phyloP scores from a whole-genome alignment of 495 filamentous ascomycete genomes.

The Aspergillus hancockii region DNA sequence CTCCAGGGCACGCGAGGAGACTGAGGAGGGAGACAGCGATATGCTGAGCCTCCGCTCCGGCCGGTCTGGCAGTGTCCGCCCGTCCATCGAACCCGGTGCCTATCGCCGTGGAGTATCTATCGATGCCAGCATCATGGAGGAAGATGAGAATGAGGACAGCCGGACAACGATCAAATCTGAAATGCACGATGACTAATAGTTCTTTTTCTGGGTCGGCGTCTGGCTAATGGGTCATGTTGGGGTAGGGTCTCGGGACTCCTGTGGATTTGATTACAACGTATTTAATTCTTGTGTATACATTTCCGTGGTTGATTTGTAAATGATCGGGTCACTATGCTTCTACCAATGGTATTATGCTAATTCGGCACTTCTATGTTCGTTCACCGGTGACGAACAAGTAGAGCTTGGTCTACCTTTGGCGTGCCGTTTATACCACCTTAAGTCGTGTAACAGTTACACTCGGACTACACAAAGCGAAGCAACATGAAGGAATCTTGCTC shows the following conservation, averaged over 20 bases:
- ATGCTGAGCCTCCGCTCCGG: conserved; percentile 22
- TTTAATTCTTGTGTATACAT: conserved; percentile 7
- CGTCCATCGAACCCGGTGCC: conserved; percentile 38
- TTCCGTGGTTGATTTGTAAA: not conserved
- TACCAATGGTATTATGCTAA: not conserved
- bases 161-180: conserved; percentile 53
- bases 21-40: conserved; percentile 40
- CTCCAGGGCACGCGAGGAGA: conserved; percentile 36
- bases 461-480: too few relatives aligned
- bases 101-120: conserved; percentile 37
- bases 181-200: conserved; percentile 32
- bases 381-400: too few relatives aligned
- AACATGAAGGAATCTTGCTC: too few relatives aligned
- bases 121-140: conserved; percentile 50
- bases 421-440: too few relatives aligned
- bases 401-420: too few relatives aligned
- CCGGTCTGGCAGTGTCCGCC: conserved; percentile 40
- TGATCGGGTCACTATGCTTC: not conserved
- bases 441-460: too few relatives aligned
- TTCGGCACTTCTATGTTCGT: too few relatives aligned
- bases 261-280: conserved; percentile 5
- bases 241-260: not conserved
- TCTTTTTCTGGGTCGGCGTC: conserved; percentile 25
- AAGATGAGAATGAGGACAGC: conserved; percentile 59
- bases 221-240: conserved; percentile 19